Conservation (phyloP, 2,329 filamentous ascomycete genomes). For the Pyrenophora tritici-repentis region DNA sequence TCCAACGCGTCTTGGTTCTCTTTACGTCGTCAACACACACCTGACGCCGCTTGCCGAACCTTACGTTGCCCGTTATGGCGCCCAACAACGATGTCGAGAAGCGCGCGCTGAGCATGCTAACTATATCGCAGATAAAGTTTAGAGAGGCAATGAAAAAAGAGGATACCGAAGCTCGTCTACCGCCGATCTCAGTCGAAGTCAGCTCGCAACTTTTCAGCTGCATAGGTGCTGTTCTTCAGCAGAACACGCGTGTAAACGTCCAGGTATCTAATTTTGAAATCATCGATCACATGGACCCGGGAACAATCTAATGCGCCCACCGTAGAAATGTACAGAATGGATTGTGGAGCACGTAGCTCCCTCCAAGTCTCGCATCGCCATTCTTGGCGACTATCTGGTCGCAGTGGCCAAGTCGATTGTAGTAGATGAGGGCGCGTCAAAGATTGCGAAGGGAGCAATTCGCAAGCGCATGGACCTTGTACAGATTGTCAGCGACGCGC, state of each 20-base stretch:
- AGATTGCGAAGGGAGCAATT: constrained; percentile 57
- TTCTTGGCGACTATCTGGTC: constrained; percentile 76
- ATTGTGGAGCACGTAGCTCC: constrained; percentile 72
- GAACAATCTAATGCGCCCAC: constrained; percentile 41
- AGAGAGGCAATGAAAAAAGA: constrained; percentile 33
- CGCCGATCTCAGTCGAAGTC: constrained; percentile 27
- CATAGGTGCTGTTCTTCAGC: constrained; percentile 35
- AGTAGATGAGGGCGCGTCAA: constrained; percentile 19
- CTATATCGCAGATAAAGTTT: constrained; percentile 38
- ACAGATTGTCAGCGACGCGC: constrained; percentile 77
- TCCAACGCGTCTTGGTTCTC: constrained; percentile 2
- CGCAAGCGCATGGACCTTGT: constrained; percentile 76
- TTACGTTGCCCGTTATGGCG: constrained; percentile 22
- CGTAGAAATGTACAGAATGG: constrained; percentile 85
- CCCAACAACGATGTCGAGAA: constrained; percentile 25
- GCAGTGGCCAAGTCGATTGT: constrained; percentile 67
- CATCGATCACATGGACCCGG: constrained; percentile 20
- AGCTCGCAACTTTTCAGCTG: constrained; percentile 31
- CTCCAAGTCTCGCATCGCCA: constrained; percentile 67
- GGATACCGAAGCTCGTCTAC: constrained; percentile 22
- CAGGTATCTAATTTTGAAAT: constrained; percentile 40
- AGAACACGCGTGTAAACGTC: constrained; percentile 36
- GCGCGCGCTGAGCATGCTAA: constrained; percentile 29
- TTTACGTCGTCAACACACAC: constrained; percentile 7
- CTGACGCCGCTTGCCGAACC: constrained; percentile 4